A percentile compares a stretch with the other conserved stretches of the same genome.
Evolutionary conservation across 306 rosid genomes (phyloP).

Genomic region (Begonia peltatifolia): DNA sequence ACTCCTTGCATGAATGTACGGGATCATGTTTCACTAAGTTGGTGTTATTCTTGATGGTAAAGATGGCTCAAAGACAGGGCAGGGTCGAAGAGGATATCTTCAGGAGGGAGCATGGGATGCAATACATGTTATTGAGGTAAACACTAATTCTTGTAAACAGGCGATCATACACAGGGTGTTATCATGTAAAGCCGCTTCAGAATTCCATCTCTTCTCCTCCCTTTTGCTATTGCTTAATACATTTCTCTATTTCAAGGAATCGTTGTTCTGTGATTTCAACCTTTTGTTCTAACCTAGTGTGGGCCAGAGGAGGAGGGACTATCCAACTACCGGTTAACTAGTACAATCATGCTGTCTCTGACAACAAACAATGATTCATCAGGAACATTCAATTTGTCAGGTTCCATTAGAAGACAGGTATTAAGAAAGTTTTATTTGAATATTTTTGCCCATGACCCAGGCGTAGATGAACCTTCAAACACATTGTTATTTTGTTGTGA

Average conservation of each 20-base stretch:
- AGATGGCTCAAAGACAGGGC: conserved; percentile 97
- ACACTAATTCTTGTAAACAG: not conserved
- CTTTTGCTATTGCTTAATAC: too few relatives aligned
- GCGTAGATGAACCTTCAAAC: too few relatives aligned
- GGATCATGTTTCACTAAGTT: conserved; percentile 15
- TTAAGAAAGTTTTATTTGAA: conserved; percentile 5
- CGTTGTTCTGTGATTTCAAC: not conserved
- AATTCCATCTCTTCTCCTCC: too few relatives aligned
- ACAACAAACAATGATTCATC: conserved; percentile 74
- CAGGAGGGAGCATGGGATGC: conserved; percentile 99
- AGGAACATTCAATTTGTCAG: conserved; percentile 82
- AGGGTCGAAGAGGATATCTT: conserved; percentile 83
- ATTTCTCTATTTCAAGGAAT: too few relatives aligned
- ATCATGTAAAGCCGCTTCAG: not conserved
- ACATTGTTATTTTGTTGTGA: not conserved
- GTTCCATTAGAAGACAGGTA: conserved; percentile 91
- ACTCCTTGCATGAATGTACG: conserved; percentile 4
- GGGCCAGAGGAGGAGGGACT: conserved; percentile 83
- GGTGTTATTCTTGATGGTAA: conserved; percentile 18
- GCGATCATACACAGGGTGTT: not conserved
- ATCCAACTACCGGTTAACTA: conserved; percentile 67
- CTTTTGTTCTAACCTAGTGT: conserved; percentile 28
- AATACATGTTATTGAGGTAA: conserved; percentile 93
- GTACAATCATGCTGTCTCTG: conserved; percentile 86
- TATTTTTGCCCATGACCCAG: too few relatives aligned